Conservation (phyloP, 305 asterid genomes). For the Fraxinus nigra region DNA sequence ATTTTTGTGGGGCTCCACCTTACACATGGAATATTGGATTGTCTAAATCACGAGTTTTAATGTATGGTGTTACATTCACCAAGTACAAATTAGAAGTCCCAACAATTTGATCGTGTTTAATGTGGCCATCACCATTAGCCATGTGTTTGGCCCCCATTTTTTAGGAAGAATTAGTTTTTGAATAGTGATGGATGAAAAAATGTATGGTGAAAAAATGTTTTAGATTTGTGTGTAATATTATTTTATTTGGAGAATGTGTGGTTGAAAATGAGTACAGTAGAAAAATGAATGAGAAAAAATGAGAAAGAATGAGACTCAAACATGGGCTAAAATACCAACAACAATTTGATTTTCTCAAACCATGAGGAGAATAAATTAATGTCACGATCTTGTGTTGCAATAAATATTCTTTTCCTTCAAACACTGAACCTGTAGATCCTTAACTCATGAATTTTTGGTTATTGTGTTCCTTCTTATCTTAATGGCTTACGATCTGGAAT, state of each 20-base stretch:
- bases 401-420: slow-evolving; percentile 24
- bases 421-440: slow-evolving; percentile 21
- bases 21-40: background rate
- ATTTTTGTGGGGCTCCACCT: background rate
- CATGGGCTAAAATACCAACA: background rate
- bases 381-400: slow-evolving; percentile 16
- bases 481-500: slow-evolving; percentile 33
- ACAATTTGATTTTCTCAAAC: slow-evolving; percentile 17
- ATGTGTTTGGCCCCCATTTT: too few relatives aligned
- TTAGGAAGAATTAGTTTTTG: too few relatives aligned
- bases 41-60: background rate
- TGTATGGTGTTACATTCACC: background rate
- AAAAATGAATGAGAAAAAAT: too few relatives aligned
- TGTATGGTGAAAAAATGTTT: too few relatives aligned
- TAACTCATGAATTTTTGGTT: background rate
- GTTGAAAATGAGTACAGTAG: too few relatives aligned
- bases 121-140: background rate
- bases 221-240: too few relatives aligned
- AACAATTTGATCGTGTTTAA: background rate
- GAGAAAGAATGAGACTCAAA: too few relatives aligned
- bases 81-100: background rate
- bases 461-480: slow-evolving; percentile 35
- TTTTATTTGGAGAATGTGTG: too few relatives aligned
- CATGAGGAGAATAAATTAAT: slow-evolving; percentile 9
- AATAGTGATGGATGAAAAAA: too few relatives aligned